Evolutionary conservation across 1,139 yeast species (phyloP).

Genomic region (Martiniozyma asiatica): DNA sequence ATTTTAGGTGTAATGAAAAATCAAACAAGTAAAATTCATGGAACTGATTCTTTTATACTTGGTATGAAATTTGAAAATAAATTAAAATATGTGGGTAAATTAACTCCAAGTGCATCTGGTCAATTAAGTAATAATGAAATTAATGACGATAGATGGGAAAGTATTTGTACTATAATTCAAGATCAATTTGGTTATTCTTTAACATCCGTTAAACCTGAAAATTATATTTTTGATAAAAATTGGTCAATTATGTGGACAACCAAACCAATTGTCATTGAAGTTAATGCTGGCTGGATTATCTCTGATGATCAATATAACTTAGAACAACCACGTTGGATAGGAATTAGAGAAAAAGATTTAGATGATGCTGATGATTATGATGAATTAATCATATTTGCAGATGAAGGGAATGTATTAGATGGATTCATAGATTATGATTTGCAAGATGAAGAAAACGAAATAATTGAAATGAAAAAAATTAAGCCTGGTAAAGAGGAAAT

Average conservation of each 20-base stretch:
- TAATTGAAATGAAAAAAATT: slow-evolving; percentile 5
- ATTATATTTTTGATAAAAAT: no score
- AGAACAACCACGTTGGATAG: no score
- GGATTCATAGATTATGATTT: slow-evolving; percentile 1
- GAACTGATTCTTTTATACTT: slow-evolving; percentile 65
- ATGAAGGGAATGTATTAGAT: slow-evolving; percentile 4
- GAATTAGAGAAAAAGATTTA: slow-evolving; percentile 60
- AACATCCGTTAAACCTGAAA: no score
- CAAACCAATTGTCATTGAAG: neutral
- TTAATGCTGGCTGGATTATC: no score
- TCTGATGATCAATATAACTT: no score
- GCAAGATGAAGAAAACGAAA: neutral
- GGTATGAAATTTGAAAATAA: slow-evolving; percentile 35
- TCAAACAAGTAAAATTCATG: slow-evolving; percentile 22
- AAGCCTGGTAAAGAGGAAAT: slow-evolving; percentile 11
- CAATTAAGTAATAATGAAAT: no score
- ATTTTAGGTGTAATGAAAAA: slow-evolving; percentile 50
- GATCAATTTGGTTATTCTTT: no score
- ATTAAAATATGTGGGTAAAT: no score
- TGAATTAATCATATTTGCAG: slow-evolving; percentile 34
- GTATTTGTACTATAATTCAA: no score
- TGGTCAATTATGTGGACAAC: slow-evolving; percentile 1
- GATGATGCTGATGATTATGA: slow-evolving; percentile 44
- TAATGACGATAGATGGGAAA: no score
- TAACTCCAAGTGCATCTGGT: slow-evolving; percentile 11